Evolutionary conservation across 768 basidiomycete genomes (phyloP), one percentile per base, ranked within the genome.

Genomic region (Lactarius deliciosus): DNA sequence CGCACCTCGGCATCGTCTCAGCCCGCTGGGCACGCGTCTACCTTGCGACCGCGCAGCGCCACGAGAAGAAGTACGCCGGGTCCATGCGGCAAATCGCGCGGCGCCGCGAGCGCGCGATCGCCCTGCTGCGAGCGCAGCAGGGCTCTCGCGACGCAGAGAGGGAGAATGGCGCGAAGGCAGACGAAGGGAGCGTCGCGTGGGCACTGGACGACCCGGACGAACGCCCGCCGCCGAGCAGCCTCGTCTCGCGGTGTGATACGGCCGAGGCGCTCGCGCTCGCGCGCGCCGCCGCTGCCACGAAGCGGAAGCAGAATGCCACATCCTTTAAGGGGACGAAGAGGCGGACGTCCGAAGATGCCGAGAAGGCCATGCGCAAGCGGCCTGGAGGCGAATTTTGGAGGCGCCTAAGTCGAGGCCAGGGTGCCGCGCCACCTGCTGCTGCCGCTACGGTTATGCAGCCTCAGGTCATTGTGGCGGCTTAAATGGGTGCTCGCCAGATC

Each of bases 201-300:
- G 92, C 88, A 6, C 76, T 94, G 64, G 89, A 92, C 68, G 85
- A 61, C 6, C n/a, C 81, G 13, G 79, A 84, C 59, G 95, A 97
- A 77, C 80, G 81, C 38, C 96, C 96, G 3, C 96, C 96, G 5
- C 92, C 96, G 5, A 92, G 90, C 72, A 94, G 94, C 63, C 92
- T 98, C 70, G 91, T 92, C 34, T 87, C 91, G 20, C 80, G 94
- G 64, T 78, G 93, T 63, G 96, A 97, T 73, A 95, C 92, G 5
- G 79, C 81, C 45, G 91, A 94, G 77, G 91, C 91, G 15, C 79
- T 86, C 22, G 78, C 81, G 71, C 78, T 94, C 50, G 89, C 89
- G 28, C 83, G 81, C 43, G 91, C 72, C 81, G 50, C 25, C 22
- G 15, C 30, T 16, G 18, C 40, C 16, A 2, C 22, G 47, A 50